A percentile compares a stretch with the other conserved stretches of the same genome.
Conservation (phyloP, 371 early-diverging fungal genomes). For the Mortierella sp. region DNA sequence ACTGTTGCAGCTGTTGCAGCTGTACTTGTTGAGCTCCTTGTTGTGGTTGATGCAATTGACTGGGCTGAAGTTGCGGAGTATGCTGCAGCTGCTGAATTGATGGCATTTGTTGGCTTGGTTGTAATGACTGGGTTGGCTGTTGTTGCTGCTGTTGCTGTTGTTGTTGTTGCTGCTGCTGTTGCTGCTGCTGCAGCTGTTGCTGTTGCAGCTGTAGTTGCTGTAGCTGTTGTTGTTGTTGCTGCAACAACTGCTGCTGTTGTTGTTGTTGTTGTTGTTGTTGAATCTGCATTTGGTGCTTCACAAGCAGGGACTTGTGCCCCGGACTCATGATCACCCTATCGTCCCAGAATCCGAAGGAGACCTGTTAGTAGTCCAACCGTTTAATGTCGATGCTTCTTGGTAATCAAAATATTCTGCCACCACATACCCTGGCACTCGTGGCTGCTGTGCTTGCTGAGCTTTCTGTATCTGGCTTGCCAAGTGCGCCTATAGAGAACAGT, state of each 20-base stretch:
- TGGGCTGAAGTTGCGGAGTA: slow-evolving; percentile 12
- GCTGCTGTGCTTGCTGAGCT: slow-evolving; percentile 15
- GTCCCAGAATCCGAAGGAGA: background rate
- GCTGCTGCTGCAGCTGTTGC: slow-evolving; percentile 24
- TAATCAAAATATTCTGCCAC: too few species aligned
- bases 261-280: slow-evolving; percentile 29
- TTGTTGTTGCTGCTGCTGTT: slow-evolving; percentile 28
- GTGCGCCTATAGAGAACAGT: background rate
- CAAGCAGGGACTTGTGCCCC: slow-evolving; percentile 4
- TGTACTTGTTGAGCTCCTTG: slow-evolving; percentile 12
- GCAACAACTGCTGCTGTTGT: slow-evolving; percentile 17
- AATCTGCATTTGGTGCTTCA: slow-evolving; percentile 17
- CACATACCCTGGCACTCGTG: slow-evolving; percentile 9
- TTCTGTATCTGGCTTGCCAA: slow-evolving; percentile 15
- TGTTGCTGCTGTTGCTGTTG: slow-evolving; percentile 13
- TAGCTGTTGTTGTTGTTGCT: slow-evolving; percentile 23
- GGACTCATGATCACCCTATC: slow-evolving; percentile 38
- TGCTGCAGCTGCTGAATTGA: slow-evolving; percentile 12
- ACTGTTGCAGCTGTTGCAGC: slow-evolving; percentile 5
- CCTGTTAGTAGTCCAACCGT: background rate
- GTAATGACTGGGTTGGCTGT: slow-evolving; percentile 11
- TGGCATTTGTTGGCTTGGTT: slow-evolving; percentile 5
- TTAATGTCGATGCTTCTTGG: too few species aligned
- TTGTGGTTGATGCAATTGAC: slow-evolving; percentile 16
- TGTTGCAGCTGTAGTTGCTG: slow-evolving; percentile 27